Conservation (phyloP, 1,284 basidiomycete genomes). For the Fomitiporia mediterranea region DNA sequence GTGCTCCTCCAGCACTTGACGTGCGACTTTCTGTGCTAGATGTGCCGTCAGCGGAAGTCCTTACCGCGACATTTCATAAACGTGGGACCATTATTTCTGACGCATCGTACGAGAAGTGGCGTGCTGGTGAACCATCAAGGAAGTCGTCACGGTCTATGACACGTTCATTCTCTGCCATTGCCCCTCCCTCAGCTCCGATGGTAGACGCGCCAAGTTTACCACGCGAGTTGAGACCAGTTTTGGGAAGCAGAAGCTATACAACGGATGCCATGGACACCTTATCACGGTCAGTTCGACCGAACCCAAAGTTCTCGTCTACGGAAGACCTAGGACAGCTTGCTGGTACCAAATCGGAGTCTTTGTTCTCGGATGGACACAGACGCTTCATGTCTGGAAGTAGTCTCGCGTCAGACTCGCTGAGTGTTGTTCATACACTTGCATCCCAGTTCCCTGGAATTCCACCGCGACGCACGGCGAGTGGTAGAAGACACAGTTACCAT, state of each 20-base stretch:
- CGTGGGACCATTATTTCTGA: slow-evolving; percentile 19
- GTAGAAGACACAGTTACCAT: neutral
- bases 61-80: slow-evolving; percentile 31
- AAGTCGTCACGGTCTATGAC: slow-evolving; percentile 2
- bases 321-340: neutral
- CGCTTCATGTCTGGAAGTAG: slow-evolving; percentile 24
- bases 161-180: slow-evolving; percentile 14
- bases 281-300: slow-evolving; percentile 3
- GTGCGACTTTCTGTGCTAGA: slow-evolving; percentile 57
- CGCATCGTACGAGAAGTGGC: neutral
- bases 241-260: neutral
- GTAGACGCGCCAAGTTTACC: neutral
- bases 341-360: neutral
- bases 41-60: slow-evolving; percentile 36
- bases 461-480: slow-evolving; percentile 28
- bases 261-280: neutral
- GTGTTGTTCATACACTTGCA: slow-evolving; percentile 44
- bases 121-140: neutral
- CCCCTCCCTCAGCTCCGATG: neutral
- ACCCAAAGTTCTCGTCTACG: slow-evolving; percentile 10
- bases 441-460: slow-evolving; percentile 50
- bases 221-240: neutral
- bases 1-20: slow-evolving; percentile 51
- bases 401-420: slow-evolving; percentile 35
- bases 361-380: slow-evolving; percentile 4